Base-by-base conservation (phyloP, 257 asterid species). In the Jaltomata sinuosa region DNA sequence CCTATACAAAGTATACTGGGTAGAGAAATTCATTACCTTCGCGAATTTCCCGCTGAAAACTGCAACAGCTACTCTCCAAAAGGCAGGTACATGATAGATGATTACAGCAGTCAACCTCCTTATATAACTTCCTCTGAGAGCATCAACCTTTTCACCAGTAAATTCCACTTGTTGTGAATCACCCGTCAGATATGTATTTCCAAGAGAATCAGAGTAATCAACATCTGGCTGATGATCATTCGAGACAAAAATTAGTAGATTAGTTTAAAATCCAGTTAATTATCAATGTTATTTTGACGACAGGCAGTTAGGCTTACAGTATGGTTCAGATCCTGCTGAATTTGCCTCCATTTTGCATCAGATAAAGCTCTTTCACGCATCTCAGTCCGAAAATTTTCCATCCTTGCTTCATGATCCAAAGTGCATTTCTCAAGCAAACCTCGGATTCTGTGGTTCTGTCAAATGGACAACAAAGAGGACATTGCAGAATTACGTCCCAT, bases 281-380 rank as follows among this genome's bases (percentile, higher is more conserved):
- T 76, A 76, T 74, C 61, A 77, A 49, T 47, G 21, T 45, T n/a
- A 25, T 47, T 49, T 10, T 29, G 11, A 77, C 25, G 10, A 77
- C 22, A 77, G 78, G 72, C 29, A 76, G 83, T 59, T 31, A 78
- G 84, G 86, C 98, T 89, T 89, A 96, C 99, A 45, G 97, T 84
- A 78, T 92, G 93, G 89, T 91, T 88, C 45, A 90, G 72, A 89
- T 93, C 95, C 89, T 90, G 96, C 90, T 93, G 99, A 89, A 96
- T 88, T 88, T 92, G 97, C 92, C 97, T 96, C 99, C 99, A 96
- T 88, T 94, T 96, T 83, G 97, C 97, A 90, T 96, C 98, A 83
- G 95, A 93, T 36, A 90, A 57, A 76, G 97, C 99, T 72, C 89
- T 96, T 78, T 94, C 97, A 72, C 90, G 97, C 83, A 92, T 88